These are phyloP conservation scores for Orbilia ellipsospora DNA, from an alignment of 2,329 filamentous ascomycete species.

Conservation along the genomic window DNA sequence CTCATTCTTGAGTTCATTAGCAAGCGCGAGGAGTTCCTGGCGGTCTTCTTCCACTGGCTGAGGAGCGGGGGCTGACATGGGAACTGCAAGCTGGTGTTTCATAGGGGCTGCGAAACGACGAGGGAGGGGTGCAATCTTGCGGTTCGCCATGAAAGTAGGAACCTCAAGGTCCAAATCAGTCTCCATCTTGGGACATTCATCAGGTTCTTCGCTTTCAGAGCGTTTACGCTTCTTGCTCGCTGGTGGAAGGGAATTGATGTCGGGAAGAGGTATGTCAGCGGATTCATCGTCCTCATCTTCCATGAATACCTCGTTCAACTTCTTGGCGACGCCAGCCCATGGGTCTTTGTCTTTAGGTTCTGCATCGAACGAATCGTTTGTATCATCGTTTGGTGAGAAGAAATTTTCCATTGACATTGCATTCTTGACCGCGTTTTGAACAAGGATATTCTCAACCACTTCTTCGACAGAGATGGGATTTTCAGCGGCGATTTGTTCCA, in stretches of 20 bases:
- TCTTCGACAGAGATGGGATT: constrained; percentile 31
- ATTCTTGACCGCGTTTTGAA: constrained; percentile 40
- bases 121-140: constrained; percentile 35
- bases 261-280: neutral
- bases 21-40: constrained; percentile 18
- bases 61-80: constrained; percentile 48
- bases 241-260: constrained; percentile 7
- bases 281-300: neutral
- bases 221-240: constrained; percentile 49
- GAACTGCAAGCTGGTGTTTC: neutral
- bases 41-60: constrained; percentile 54
- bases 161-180: constrained; percentile 3
- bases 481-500: constrained; percentile 35
- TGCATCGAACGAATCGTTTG: constrained; percentile 5
- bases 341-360: constrained; percentile 14
- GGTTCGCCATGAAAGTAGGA: constrained; percentile 5
- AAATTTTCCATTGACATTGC: constrained; percentile 55
- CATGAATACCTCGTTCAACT: constrained; percentile 13
- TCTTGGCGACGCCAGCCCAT: constrained; percentile 9
- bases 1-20: constrained; percentile 27
- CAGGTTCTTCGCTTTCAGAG: constrained; percentile 26
- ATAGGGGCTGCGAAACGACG: constrained; percentile 24
- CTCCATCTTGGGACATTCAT: constrained; percentile 2
- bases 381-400: constrained; percentile 50
- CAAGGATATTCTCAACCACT: neutral